Conservation (phyloP, 2,329 filamentous ascomycete genomes). For the Diaporthe vaccinii region DNA sequence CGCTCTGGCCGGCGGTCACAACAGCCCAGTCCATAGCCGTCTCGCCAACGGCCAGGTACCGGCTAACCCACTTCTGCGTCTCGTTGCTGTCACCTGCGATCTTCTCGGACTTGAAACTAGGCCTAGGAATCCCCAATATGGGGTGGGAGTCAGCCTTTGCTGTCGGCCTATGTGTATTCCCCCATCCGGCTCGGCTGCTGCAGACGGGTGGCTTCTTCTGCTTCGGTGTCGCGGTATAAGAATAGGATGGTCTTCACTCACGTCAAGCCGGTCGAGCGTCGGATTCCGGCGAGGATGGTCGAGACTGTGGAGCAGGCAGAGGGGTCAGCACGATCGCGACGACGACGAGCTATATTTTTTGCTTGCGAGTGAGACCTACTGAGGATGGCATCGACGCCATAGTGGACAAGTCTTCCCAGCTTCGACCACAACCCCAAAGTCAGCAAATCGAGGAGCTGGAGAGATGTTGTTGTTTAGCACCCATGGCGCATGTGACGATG, state of each 20-base stretch:
- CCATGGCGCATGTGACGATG: slow-evolving; percentile 43
- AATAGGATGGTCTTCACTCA: slow-evolving; percentile 68
- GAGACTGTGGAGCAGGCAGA: slow-evolving; percentile 75
- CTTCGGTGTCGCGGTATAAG: slow-evolving; percentile 3
- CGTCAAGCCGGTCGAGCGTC: slow-evolving; percentile 97
- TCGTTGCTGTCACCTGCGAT: slow-evolving; percentile 84
- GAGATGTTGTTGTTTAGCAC: slow-evolving; percentile 56
- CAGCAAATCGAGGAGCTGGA: slow-evolving; percentile 75
- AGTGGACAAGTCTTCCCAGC: slow-evolving; percentile 94
- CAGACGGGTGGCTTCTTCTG: background rate
- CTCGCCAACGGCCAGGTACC: slow-evolving; percentile 94
- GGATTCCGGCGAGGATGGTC: slow-evolving; percentile 95
- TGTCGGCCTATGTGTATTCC: background rate
- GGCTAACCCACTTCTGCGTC: slow-evolving; percentile 89
- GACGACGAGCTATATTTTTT: too few species aligned
- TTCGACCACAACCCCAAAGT: slow-evolving; percentile 79
- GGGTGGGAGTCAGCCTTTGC: slow-evolving; percentile 59
- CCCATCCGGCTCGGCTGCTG: background rate
- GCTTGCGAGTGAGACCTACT: slow-evolving; percentile 66
- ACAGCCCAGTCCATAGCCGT: slow-evolving; percentile 99
- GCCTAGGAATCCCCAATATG: slow-evolving; percentile 61
- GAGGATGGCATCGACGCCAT: slow-evolving; percentile 95
- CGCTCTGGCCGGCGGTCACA: slow-evolving; percentile 87
- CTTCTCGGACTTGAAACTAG: slow-evolving; percentile 89
- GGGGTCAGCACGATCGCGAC: background rate